Evolutionary conservation across 2,329 filamentous ascomycete genomes (phyloP).

Genomic region (Achaetomium macrosporum): DNA sequence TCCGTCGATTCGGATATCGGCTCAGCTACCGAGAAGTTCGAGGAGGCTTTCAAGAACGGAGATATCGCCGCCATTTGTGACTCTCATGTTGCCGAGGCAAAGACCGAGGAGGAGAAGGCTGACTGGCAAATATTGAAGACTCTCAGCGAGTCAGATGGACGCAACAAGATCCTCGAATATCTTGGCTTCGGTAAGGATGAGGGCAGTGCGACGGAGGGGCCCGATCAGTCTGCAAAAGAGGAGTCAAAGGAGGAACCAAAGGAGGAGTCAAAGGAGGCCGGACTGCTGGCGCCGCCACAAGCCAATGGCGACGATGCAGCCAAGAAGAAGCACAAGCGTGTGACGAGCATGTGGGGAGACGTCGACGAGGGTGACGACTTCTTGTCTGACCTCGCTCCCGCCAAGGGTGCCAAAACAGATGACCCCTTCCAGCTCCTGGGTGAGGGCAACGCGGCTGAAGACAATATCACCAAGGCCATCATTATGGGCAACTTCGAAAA

Average conservation of each 20-base stretch:
- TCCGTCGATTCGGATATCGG: conserved; percentile 81
- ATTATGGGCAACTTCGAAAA: conserved; percentile 88
- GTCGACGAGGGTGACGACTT: conserved; percentile 75
- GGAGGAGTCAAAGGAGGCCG: conserved; percentile 22
- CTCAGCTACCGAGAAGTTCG: conserved; percentile 79
- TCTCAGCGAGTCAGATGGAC: conserved; percentile 76
- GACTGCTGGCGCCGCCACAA: conserved; percentile 29
- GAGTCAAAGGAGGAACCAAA: conserved; percentile 13
- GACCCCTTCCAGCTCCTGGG: conserved; percentile 88
- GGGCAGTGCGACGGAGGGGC: conserved; percentile 18
- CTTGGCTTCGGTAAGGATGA: conserved; percentile 71
- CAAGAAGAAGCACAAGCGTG: conserved; percentile 56
- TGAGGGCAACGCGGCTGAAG: conserved; percentile 78
- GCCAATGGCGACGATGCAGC: conserved; percentile 41
- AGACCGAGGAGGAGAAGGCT: conserved; percentile 84
- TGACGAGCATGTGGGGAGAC: conserved; percentile 75
- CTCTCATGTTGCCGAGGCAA: conserved; percentile 66
- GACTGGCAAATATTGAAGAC: conserved; percentile 96
- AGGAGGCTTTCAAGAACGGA: conserved; percentile 71
- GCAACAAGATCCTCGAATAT: conserved; percentile 79
- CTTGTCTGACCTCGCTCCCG: conserved; percentile 74
- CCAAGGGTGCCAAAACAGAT: conserved; percentile 87
- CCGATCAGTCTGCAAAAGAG: conserved; percentile 25
- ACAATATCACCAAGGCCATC: conserved; percentile 77
- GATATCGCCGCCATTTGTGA: conserved; percentile 76